Evolutionary conservation across 2,329 filamentous ascomycete genomes (phyloP).

Genomic region (Fusarium verrucosum): DNA sequence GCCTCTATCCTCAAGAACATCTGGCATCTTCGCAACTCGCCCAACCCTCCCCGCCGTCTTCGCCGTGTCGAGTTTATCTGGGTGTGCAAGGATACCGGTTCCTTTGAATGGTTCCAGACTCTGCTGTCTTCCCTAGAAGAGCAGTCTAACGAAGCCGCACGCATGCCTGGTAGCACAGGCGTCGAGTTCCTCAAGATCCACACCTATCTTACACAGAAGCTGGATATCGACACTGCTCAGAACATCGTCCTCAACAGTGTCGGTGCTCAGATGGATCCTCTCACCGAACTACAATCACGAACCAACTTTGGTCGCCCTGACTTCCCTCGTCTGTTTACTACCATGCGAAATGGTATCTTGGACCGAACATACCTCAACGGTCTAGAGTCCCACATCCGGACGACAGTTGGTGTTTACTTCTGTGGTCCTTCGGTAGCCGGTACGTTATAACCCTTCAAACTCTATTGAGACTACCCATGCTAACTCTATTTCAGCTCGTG

Average conservation of each 20-base stretch:
- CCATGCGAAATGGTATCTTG: slow-evolving; percentile 88
- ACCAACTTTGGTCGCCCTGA: slow-evolving; percentile 97
- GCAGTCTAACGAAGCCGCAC: slow-evolving; percentile 77
- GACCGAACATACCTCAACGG: slow-evolving; percentile 87
- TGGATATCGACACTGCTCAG: slow-evolving; percentile 90
- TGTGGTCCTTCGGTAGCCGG: slow-evolving; percentile 83
- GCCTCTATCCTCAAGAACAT: slow-evolving; percentile 94
- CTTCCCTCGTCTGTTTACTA: slow-evolving; percentile 80
- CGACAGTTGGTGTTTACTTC: slow-evolving; percentile 96
- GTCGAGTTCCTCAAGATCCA: slow-evolving; percentile 96
- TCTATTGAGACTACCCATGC: slow-evolving; percentile 23
- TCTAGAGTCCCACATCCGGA: slow-evolving; percentile 77
- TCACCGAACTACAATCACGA: slow-evolving; percentile 88
- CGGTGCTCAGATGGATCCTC: slow-evolving; percentile 84
- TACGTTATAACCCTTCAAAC: slow-evolving; percentile 48
- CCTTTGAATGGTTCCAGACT: slow-evolving; percentile 99
- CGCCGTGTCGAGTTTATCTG: slow-evolving; percentile 98
- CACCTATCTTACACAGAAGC: slow-evolving; percentile 93
- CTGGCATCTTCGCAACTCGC: slow-evolving; percentile 91
- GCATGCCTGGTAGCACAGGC: slow-evolving; percentile 71
- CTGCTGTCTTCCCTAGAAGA: slow-evolving; percentile 89
- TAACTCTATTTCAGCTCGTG: slow-evolving; percentile 68
- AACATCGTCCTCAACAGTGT: slow-evolving; percentile 98
- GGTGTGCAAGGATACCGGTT: slow-evolving; percentile 94
- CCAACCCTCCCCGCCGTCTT: slow-evolving; percentile 88